A percentile compares a stretch with the other conserved stretches of the same genome.
These are phyloP conservation scores for Typha latifolia DNA, from an alignment of 176 grass and related monocot species.

Conservation along the genomic window DNA sequence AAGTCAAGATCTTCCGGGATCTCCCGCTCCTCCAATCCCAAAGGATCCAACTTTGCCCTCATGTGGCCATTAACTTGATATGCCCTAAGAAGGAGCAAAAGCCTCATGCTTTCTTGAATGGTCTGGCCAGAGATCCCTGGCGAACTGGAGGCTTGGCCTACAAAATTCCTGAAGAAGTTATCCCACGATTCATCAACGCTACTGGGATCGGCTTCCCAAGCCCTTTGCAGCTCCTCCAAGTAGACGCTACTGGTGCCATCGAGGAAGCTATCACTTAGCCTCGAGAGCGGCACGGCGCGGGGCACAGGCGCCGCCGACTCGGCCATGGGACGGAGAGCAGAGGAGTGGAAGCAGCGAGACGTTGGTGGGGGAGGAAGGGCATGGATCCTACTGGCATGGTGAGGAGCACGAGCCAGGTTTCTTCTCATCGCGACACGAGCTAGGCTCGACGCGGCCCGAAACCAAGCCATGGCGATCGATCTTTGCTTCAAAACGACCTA, in stretches of 20 bases:
- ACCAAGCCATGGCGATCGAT: conserved; percentile 22
- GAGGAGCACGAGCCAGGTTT: conserved; percentile 10
- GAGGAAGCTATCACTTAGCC: conserved; percentile 36
- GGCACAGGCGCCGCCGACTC: conserved; percentile 22
- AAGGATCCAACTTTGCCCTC: conserved; percentile 73
- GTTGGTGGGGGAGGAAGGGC: conserved; percentile 15
- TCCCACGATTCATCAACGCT: conserved; percentile 50
- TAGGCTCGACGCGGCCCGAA: conserved; percentile 2
- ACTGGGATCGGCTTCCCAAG: conserved; percentile 41
- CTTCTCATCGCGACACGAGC: conserved; percentile 1
- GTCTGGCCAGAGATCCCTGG: conserved; percentile 48
- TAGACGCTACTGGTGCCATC: conserved; percentile 48
- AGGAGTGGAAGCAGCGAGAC: conserved; percentile 20
- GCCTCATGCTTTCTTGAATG: conserved; percentile 26
- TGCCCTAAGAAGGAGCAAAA: conserved; percentile 19
- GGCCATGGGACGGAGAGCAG: conserved; percentile 8
- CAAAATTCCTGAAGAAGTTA: conserved; percentile 50
- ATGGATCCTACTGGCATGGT: neutral
- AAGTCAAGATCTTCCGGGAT: conserved; percentile 56
- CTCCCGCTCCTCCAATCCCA: conserved; percentile 45
- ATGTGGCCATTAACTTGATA: conserved; percentile 78
- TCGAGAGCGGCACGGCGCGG: conserved; percentile 30
- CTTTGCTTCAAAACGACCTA: neutral
- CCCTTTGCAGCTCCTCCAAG: conserved; percentile 40
- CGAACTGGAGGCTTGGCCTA: conserved; percentile 37